Evolutionary conservation across 176 grass and related monocot species (phyloP), one percentile per base, ranked within the genome.

Genomic region (barley (Hordeum vulgare)): DNA sequence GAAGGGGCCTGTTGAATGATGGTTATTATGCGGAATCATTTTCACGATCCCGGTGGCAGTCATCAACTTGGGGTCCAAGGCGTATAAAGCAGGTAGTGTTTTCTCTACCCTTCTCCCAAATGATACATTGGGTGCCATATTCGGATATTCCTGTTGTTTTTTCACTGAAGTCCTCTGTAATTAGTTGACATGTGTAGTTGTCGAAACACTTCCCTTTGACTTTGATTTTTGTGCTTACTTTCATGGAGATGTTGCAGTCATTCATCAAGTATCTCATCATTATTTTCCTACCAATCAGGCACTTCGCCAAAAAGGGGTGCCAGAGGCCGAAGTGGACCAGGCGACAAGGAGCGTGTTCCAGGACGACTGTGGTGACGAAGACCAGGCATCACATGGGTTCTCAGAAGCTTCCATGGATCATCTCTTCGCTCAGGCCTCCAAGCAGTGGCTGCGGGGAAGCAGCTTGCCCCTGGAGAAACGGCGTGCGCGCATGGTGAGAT

Each of bases 1-100:
- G 8, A 71, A 98, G 96, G 74, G 96, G 89, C 63, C 75, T 98
- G 79, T 71, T 98, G 62, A 98, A 95, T 87, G 96, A 98, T 71
- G 77, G 88, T 69, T 86, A 90, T 75, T 98, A 93, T 80, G 96
- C 93, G 21, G 96, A 98, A 82, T 84, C 93, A 60, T 95, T 88
- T 93, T 95, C 93, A 28, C 83, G 80, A 71, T 95, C 96, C 28
- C 85, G 89, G 41, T 98, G 96, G 93, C 56, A 91, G 12, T 85
- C 96, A 35, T 89, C 86, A 53, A 90, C 83, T 79, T 95, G 91
- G 93, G 96, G 93, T 73, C 93, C 96, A 87, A 81, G 62, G 77
- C 91, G 89, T 70, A 98, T 98, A 80, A 98, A 98, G 74, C 89
- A 90, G 82, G 96, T 86, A 80, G 54, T 76, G 20, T 35, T 63